These are phyloP conservation scores for Orbilia quercus DNA, from an alignment of 2,329 filamentous ascomycete species.

Conservation along the genomic window DNA sequence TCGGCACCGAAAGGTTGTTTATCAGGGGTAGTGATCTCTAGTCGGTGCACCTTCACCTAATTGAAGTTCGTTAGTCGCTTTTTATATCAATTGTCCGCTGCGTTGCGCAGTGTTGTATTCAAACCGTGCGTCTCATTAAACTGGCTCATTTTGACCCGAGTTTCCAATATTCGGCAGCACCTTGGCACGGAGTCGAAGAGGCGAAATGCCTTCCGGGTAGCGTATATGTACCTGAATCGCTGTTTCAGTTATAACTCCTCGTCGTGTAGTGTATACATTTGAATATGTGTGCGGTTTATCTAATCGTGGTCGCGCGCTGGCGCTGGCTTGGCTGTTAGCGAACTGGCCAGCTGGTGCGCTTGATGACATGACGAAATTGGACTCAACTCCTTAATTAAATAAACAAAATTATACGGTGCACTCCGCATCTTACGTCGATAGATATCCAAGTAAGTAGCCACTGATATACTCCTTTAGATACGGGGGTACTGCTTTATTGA, in stretches of 20 bases:
- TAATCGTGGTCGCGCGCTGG: too few relatives aligned
- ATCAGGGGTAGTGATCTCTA: not conserved
- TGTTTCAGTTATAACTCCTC: not conserved
- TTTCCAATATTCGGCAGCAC: not conserved
- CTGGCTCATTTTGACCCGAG: not conserved
- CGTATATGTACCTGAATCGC: not conserved
- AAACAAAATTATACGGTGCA: too few relatives aligned
- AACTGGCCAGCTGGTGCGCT: too few relatives aligned
- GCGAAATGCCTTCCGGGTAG: not conserved
- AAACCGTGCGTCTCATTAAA: not conserved
- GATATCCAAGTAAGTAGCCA: too few relatives aligned
- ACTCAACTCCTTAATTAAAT: too few relatives aligned
- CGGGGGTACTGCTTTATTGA: too few relatives aligned
- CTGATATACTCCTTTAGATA: too few relatives aligned
- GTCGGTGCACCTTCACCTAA: not conserved
- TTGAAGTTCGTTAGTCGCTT: not conserved
- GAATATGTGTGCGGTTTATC: too few relatives aligned
- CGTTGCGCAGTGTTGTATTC: slow-evolving; percentile 3
- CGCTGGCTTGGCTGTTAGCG: too few relatives aligned
- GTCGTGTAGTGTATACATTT: not conserved
- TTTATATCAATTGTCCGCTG: slow-evolving; percentile 2
- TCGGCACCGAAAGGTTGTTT: not conserved
- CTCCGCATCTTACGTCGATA: too few relatives aligned
- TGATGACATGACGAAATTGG: too few relatives aligned
- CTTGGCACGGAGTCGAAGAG: not conserved